Base-by-base conservation (phyloP, 2,329 filamentous ascomycete species). In the Colletotrichum sp. region DNA sequence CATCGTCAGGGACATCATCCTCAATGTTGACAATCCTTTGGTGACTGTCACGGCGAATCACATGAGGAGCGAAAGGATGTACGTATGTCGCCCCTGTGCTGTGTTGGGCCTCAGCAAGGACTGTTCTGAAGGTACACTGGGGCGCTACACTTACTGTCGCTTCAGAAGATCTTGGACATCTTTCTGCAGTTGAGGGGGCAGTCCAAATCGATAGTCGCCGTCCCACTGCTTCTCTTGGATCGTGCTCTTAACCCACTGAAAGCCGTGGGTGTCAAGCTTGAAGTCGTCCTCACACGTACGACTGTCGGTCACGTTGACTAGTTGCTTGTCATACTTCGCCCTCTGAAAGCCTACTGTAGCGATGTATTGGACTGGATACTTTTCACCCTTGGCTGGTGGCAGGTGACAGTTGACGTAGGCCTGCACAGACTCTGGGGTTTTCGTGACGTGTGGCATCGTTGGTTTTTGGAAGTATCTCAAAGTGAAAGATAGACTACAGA, bases 221-320 rank as follows among this genome's bases (percentile, higher is more conserved):
- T 76, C 52, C 77, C 77, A 82, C 16, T 90, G 88, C 0, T 91
- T 91, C 75, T 93, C 91, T 36, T 66, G 39, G 2, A 82, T 85
- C 0, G 88, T 84, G 63, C 93, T 85, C 78, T 92, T 91, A 7
- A 88, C 83, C n/a, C 84, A 83, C 0, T 94, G 92, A 18, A 92
- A 89, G 76, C 86, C 85, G 6, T 84, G 87, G 0, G 91, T 90
- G 0, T 91, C 90, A 28, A 86, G 85, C 5, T 86, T 83, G 0
- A 92, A 94, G 79, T 94, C 92, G 76, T 94, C 92, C 0, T 66
- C 60, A 52, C 44, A 52, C 4, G 44, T 52, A 52, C 44, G 44
- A 52, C 44, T 52, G 44, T 52, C 44, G n/a, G n/a, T 52, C n/a
- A 52, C 44, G n/a, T 52, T 21, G 44, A 52, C 44, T 1, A 52